Base-by-base conservation (phyloP, 1,139 yeast genomes). In the Yarrowia galli region DNA sequence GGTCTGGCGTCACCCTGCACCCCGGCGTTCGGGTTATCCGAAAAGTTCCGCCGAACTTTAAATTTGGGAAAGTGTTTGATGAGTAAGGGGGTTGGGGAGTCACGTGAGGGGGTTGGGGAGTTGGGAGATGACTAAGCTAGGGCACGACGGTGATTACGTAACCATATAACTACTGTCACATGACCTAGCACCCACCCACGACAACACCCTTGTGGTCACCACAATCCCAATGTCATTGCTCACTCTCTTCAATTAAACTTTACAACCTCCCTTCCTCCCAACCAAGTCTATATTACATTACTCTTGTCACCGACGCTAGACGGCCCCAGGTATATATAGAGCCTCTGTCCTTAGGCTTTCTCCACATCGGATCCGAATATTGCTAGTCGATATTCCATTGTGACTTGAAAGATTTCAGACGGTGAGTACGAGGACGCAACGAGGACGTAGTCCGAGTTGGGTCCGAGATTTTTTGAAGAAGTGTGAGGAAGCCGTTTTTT, bases 11-110 rank as follows among this genome's bases (percentile, higher is more conserved):
- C 61, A 40, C 36, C 20, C 61, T 40, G 46, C 61, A 54, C 61
- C 60, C 60, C 60, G 60, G 64, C 40, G 64, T 28, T 32, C 51
- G 40, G 49, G 64, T 58, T 58, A 58, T 58, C 64, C 64, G 64
- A 58, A 58, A 43, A 43, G 64, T 58, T 58, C 64, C 64, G 64
- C 32, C 32, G 20, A 58, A 9, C 10, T 20, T 32, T 28, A 32
- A 6, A n/a, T 3, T 4, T 15, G 23, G 15, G 16, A 16, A 10
- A 3, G 15, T 36, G 40, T 36, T 15, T n/a, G n/a, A 15, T 36
- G 40, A 15, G 43, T 40, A 5, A 40, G n/a, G n/a, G n/a, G n/a
- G n/a, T n/a, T n/a, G n/a, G n/a, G n/a, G n/a, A 16, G 32, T 28
- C 32, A 28, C 32, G 32, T 28, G 32, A n/a, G n/a, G n/a, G n/a